These are phyloP conservation scores for Haberlea rhodopensis DNA, from an alignment of 257 asterid genomes.

Conservation along the genomic window DNA sequence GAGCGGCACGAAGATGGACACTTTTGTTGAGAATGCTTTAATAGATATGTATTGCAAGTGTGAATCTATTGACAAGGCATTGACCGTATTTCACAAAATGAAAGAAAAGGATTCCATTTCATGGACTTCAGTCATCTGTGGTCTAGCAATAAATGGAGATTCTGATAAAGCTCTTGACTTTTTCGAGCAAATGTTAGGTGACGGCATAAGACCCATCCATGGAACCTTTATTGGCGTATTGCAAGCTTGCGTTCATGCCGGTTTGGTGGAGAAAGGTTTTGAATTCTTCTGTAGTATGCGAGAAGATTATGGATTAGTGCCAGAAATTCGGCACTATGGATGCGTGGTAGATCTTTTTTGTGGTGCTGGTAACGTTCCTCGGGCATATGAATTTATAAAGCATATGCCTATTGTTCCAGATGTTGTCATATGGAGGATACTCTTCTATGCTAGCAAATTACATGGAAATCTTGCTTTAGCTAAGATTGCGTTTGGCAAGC, in stretches of 20 bases:
- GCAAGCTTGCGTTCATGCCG: conserved; percentile 38
- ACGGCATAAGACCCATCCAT: conserved; percentile 31
- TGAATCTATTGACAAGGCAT: conserved; percentile 29
- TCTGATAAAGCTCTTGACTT: conserved; percentile 27
- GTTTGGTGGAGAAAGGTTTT: conserved; percentile 37
- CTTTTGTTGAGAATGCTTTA: conserved; percentile 35
- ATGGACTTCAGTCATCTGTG: conserved; percentile 42
- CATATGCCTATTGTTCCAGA: conserved; percentile 31
- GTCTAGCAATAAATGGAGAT: conserved; percentile 37
- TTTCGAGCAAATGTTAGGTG: conserved; percentile 35
- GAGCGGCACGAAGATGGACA: conserved; percentile 27
- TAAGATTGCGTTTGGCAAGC: conserved; percentile 32
- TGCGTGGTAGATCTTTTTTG: conserved; percentile 40
- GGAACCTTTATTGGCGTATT: conserved; percentile 40
- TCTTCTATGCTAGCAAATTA: conserved; percentile 37
- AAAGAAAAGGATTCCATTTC: conserved; percentile 35
- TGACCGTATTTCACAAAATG: conserved; percentile 34
- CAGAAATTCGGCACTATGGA: conserved; percentile 43
- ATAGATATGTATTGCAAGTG: conserved; percentile 50
- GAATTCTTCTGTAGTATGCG: conserved; percentile 34
- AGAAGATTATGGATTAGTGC: conserved; percentile 30
- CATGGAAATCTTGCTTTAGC: conserved; percentile 32
- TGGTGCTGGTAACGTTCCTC: conserved; percentile 34
- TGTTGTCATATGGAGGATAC: conserved; percentile 39
- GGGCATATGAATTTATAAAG: conserved; percentile 37